Evolutionary conservation across 129 eudicot genomes (phyloP).

Genomic region (Calendula officinalis): DNA sequence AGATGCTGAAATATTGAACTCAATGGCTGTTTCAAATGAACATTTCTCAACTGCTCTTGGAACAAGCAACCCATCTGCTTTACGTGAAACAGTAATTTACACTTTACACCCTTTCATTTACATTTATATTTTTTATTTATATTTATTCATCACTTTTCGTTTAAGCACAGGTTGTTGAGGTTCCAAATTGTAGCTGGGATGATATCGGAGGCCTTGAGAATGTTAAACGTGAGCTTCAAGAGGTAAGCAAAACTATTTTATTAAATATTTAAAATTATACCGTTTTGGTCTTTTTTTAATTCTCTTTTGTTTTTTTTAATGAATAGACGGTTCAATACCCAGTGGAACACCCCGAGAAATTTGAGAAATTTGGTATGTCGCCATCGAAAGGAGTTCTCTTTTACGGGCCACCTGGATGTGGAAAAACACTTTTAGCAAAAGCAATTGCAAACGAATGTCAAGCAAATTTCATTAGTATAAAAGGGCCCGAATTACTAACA

Average conservation of each 20-base stretch:
- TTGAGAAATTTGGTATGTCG: too few species aligned
- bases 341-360: too few species aligned
- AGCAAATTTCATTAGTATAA: too few species aligned
- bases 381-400: too few species aligned
- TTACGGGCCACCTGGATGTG: slow-evolving; percentile 5
- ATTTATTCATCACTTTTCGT: too few species aligned
- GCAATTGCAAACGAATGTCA: slow-evolving; percentile 17
- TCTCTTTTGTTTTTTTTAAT: background rate
- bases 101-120: too few species aligned
- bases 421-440: slow-evolving; percentile 34
- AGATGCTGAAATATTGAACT: slow-evolving; percentile 61
- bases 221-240: slow-evolving; percentile 61
- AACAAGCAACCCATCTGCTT: slow-evolving; percentile 13
- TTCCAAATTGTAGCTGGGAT: too few species aligned
- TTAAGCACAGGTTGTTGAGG: background rate
- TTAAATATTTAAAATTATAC: background rate
- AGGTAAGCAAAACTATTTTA: slow-evolving; percentile 28
- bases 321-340: slow-evolving; percentile 24
- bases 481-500: too few species aligned
- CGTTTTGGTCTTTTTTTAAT: background rate
- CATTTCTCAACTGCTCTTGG: slow-evolving; percentile 17
- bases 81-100: background rate
- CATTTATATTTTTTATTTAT: too few species aligned
- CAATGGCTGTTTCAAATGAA: slow-evolving; percentile 13
- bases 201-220: background rate